These are phyloP conservation scores for Populus davidiana DNA, from an alignment of 345 rosid genomes.

Conservation along the genomic window DNA sequence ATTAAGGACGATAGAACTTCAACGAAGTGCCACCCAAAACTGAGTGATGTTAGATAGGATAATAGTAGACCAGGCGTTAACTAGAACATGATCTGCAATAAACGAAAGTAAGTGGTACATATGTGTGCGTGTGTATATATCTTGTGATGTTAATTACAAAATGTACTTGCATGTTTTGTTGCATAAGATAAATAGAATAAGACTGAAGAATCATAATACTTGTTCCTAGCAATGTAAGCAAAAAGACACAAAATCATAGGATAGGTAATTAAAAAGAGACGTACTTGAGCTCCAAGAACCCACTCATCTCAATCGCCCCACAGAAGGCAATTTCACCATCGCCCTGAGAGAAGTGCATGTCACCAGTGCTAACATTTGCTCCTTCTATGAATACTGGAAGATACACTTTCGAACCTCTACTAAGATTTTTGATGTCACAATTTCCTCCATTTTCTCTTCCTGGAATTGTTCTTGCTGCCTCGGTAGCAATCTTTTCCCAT, in stretches of 20 bases:
- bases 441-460: conserved; percentile 98
- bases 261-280: conserved; percentile 6
- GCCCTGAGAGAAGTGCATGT: conserved; percentile 97
- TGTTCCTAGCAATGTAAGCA: not conserved
- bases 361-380: conserved; percentile 84
- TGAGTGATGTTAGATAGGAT: no score
- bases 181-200: no score
- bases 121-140: no score
- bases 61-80: no score
- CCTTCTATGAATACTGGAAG: conserved; percentile 90
- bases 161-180: no score
- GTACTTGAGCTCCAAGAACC: conserved; percentile 84
- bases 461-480: conserved; percentile 85
- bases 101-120: no score
- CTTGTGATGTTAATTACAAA: no score
- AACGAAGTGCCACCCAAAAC: no score
- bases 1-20: no score
- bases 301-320: conserved; percentile 95
- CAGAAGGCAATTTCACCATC: conserved; percentile 95
- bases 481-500: conserved; percentile 71
- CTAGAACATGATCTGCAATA: no score
- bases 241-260: not conserved
- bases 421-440: conserved; percentile 86
- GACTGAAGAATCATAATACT: not conserved
- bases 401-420: conserved; percentile 80